Evolutionary conservation across 495 filamentous ascomycete genomes (phyloP).

Genomic region (Hypoxylon trugodes): DNA sequence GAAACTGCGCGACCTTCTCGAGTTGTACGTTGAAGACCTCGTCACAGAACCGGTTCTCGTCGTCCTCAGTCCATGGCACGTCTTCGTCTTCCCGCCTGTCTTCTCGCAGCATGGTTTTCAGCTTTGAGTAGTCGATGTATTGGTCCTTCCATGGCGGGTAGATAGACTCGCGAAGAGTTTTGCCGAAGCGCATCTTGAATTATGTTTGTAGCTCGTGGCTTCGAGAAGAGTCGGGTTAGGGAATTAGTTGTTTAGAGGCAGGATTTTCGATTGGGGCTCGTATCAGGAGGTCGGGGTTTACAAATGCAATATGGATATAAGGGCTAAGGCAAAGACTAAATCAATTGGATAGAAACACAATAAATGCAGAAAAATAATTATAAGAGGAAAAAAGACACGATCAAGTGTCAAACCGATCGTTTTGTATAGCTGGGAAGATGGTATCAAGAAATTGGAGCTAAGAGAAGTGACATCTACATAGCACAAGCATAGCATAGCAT

Average conservation of each 20-base stretch:
- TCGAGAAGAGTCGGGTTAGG: not conserved
- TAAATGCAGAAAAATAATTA: not conserved
- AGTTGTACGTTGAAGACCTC: constrained; percentile 93
- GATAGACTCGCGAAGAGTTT: constrained; percentile 77
- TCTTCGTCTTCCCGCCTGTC: constrained; percentile 66
- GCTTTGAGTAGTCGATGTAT: constrained; percentile 94
- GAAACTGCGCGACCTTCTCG: constrained; percentile 94
- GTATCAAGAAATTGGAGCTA: no score
- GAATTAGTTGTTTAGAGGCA: not conserved
- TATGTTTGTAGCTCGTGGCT: not conserved
- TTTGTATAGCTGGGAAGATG: not conserved
- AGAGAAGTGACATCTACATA: no score
- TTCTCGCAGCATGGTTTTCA: constrained; percentile 88
- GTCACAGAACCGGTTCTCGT: constrained; percentile 92
- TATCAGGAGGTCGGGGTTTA: not conserved
- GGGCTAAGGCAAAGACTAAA: no score
- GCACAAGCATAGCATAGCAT: not conserved
- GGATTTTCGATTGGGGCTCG: not conserved
- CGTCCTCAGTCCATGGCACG: constrained; percentile 88
- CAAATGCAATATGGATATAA: no score
- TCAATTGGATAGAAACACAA: not conserved
- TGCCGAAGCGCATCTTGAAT: constrained; percentile 88
- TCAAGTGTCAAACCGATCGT: constrained; percentile 9
- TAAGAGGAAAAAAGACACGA: not conserved
- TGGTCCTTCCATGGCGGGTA: constrained; percentile 91